Conservation (phyloP, 768 basidiomycete species). For the Lanmaoa rubissima region DNA sequence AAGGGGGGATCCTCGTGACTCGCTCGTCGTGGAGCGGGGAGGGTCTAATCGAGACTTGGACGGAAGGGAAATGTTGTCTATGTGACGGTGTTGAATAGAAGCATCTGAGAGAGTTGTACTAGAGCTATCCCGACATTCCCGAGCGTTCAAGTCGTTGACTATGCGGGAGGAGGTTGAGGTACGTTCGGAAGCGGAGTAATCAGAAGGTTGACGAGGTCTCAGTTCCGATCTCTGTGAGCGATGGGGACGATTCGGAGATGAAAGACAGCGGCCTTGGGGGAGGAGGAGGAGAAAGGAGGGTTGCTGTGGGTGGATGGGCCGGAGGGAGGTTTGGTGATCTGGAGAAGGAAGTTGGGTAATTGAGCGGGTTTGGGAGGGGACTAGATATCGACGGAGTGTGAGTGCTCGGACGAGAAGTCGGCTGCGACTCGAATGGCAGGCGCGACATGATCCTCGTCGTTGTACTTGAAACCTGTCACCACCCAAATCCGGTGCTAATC, state of each 20-base stretch:
- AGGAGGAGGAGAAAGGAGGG: constrained; percentile 33
- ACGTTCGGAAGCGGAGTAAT: constrained; percentile 51
- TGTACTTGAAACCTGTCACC: neutral
- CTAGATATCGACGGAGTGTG: constrained; percentile 46
- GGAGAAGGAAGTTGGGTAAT: constrained; percentile 42
- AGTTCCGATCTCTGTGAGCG: constrained; percentile 70
- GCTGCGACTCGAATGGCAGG: constrained; percentile 27
- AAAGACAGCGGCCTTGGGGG: constrained; percentile 39
- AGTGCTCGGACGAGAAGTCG: constrained; percentile 39
- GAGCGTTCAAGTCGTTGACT: constrained; percentile 26
- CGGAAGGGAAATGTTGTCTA: constrained; percentile 22
- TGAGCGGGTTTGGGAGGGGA: constrained; percentile 33
- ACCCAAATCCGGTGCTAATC: neutral
- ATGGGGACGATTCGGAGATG: constrained; percentile 50
- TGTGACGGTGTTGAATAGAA: constrained; percentile 34
- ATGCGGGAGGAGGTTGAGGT: constrained; percentile 44
- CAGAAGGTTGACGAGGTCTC: constrained; percentile 51
- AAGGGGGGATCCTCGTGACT: constrained; percentile 17
- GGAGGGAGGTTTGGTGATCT: constrained; percentile 51
- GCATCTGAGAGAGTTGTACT: constrained; percentile 48
- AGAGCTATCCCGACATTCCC: constrained; percentile 48
- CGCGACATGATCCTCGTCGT: constrained; percentile 45
- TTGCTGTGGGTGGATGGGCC: constrained; percentile 54
- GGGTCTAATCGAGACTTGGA: constrained; percentile 19
- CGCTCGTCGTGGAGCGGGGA: constrained; percentile 14